A percentile compares a stretch with the other conserved stretches of the same genome.
Evolutionary conservation across 2,329 filamentous ascomycete species (phyloP).

Genomic region (Ramularia endophylla): DNA sequence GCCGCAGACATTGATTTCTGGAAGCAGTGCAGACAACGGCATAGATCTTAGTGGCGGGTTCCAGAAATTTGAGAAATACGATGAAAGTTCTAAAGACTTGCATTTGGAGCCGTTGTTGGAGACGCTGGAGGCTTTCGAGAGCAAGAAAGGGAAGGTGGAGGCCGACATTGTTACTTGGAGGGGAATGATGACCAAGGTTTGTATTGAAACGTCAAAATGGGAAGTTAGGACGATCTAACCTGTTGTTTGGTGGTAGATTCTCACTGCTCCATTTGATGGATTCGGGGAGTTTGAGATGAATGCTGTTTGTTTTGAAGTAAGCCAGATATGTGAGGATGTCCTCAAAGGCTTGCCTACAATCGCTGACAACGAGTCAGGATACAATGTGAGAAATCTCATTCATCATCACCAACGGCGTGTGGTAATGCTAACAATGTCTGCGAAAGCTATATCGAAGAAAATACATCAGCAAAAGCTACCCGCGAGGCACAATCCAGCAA

Average conservation of each 20-base stretch:
- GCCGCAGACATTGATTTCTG: conserved; percentile 35
- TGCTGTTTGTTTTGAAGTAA: conserved; percentile 79
- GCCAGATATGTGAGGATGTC: conserved; percentile 29
- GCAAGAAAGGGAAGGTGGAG: conserved; percentile 49
- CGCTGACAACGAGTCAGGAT: conserved; percentile 14
- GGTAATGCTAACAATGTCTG: not conserved
- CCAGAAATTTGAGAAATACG: conserved; percentile 66
- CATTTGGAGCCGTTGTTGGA: conserved; percentile 80
- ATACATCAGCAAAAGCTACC: conserved; percentile 64
- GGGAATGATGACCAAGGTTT: conserved; percentile 96
- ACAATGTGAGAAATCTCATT: conserved; percentile 24
- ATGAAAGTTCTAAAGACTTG: conserved; percentile 76
- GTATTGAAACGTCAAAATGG: too few relatives aligned
- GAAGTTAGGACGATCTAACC: not conserved
- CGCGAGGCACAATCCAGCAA: too few relatives aligned
- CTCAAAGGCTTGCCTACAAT: not conserved
- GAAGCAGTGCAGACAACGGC: conserved; percentile 34
- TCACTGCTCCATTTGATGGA: conserved; percentile 76
- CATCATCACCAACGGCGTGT: not conserved
- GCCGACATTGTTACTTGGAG: conserved; percentile 87
- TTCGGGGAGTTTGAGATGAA: conserved; percentile 96
- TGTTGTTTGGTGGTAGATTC: conserved; percentile 63
- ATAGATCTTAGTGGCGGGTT: conserved; percentile 75
- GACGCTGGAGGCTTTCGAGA: conserved; percentile 68
- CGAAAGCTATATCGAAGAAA: conserved; percentile 83